Conservation (phyloP, 495 filamentous ascomycete species). For the Podospora comata region DNA sequence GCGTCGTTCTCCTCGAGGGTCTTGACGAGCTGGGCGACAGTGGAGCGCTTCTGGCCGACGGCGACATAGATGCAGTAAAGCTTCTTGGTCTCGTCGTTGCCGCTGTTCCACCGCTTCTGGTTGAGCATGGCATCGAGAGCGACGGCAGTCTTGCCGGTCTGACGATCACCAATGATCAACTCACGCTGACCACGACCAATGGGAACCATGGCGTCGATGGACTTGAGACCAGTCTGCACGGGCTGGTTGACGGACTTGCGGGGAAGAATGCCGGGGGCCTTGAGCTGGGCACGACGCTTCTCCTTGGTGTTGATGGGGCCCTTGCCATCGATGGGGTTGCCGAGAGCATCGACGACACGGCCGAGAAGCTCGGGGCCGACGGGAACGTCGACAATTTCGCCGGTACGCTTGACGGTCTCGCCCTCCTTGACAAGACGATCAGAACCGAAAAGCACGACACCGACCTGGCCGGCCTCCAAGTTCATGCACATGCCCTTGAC, state of each 20-base stretch:
- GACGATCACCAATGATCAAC: conserved; percentile 99
- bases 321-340: conserved; percentile 99
- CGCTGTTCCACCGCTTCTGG: conserved; percentile 96
- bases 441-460: conserved; percentile 99
- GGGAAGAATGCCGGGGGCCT: conserved; percentile 97
- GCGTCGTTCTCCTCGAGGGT: conserved; percentile 99
- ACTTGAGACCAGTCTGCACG: conserved; percentile 98
- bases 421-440: conserved; percentile 99
- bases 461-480: conserved; percentile 98
- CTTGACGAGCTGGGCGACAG: conserved; percentile 98
- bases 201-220: conserved; percentile 98
- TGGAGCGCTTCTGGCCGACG: conserved; percentile 98
- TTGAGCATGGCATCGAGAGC: conserved; percentile 98
- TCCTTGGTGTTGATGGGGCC: conserved; percentile 86
- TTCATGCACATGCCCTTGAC: conserved; percentile 99
- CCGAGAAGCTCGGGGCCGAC: conserved; percentile 90
- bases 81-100: conserved; percentile 89
- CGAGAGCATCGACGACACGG: conserved; percentile 96
- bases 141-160: conserved; percentile 99
- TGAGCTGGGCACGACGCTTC: conserved; percentile 95
- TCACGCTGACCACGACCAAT: conserved; percentile 99
- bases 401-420: conserved; percentile 99
- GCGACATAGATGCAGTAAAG: conserved; percentile 99
- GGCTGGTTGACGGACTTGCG: conserved; percentile 96
- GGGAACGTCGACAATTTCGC: conserved; percentile 98